Percentiles rank a stretch among this genome's conserved stretches.
phyloP scores from a whole-genome alignment of 148 eudicot species.

The Diospyros kaki region DNA sequence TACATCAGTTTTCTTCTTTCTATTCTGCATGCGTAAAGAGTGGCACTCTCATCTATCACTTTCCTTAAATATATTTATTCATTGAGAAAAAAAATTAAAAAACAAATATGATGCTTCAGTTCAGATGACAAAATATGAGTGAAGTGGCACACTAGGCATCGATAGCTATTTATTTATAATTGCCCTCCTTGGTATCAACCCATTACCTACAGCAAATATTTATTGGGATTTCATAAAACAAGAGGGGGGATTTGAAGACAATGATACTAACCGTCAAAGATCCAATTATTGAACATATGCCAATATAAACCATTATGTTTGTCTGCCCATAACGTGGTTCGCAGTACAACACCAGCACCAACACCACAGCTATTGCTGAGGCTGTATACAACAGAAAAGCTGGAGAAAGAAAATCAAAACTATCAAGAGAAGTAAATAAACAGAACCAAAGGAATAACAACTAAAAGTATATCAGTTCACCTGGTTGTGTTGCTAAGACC shows the following conservation, averaged over 20 bases:
- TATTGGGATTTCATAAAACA: background rate
- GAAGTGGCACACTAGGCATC: background rate
- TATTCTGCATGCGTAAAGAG: background rate
- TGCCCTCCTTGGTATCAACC: background rate
- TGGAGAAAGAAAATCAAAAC: conserved; percentile 30
- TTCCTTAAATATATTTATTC: background rate
- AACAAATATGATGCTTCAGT: no score
- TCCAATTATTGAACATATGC: conserved; percentile 87
- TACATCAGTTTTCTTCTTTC: background rate
- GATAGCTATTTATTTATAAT: background rate
- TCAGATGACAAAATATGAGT: background rate
- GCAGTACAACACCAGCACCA: conserved; percentile 77
- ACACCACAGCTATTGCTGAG: conserved; percentile 61
- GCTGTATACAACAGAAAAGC: conserved; percentile 84
- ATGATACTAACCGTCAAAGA: conserved; percentile 73
- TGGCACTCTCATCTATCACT: background rate
- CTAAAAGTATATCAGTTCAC: conserved; percentile 25
- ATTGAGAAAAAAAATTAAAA: no score
- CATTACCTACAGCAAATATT: background rate
- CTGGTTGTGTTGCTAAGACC: conserved; percentile 82
- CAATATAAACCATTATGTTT: conserved; percentile 77
- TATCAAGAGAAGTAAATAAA: conserved; percentile 6
- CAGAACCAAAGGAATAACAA: background rate
- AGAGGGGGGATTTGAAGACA: background rate
- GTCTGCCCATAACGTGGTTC: conserved; percentile 94